Evolutionary conservation across 2,329 filamentous ascomycete genomes (phyloP).

Genomic region (Taxawa tesnikishii): DNA sequence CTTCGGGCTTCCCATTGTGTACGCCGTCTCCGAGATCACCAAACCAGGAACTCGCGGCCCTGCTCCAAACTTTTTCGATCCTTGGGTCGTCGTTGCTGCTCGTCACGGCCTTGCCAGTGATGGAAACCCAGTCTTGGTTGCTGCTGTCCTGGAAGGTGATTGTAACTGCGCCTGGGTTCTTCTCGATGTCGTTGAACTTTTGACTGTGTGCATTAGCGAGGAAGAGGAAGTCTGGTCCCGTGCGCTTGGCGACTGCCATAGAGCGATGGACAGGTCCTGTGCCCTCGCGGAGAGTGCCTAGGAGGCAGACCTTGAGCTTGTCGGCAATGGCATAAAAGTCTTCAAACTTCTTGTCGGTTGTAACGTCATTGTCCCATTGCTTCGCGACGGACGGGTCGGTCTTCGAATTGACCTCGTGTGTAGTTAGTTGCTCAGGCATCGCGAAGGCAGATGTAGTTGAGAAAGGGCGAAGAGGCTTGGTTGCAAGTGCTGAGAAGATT

Average conservation of each 20-base stretch:
- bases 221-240: constrained; percentile 39
- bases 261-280: constrained; percentile 33
- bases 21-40: constrained; percentile 38
- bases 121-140: constrained; percentile 34
- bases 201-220: constrained; percentile 33
- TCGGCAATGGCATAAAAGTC: constrained; percentile 37
- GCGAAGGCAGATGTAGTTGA: too few species aligned
- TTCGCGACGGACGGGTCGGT: constrained; percentile 35
- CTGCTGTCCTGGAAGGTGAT: constrained; percentile 35
- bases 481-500: too few species aligned
- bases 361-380: constrained; percentile 33
- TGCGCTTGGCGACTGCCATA: constrained; percentile 44
- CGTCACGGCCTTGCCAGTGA: constrained; percentile 30
- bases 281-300: constrained; percentile 28
- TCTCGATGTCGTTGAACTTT: constrained; percentile 34
- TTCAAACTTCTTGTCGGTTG: constrained; percentile 32
- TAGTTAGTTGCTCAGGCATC: constrained; percentile 32
- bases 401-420: constrained; percentile 27
- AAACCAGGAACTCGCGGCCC: constrained; percentile 32
- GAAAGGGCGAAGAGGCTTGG: too few species aligned
- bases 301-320: constrained; percentile 29
- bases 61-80: constrained; percentile 35
- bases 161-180: constrained; percentile 26
- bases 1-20: constrained; percentile 32
- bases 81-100: constrained; percentile 31